Base-by-base conservation (phyloP, 441 rosid species). In the Heliophila coronopifolia region DNA sequence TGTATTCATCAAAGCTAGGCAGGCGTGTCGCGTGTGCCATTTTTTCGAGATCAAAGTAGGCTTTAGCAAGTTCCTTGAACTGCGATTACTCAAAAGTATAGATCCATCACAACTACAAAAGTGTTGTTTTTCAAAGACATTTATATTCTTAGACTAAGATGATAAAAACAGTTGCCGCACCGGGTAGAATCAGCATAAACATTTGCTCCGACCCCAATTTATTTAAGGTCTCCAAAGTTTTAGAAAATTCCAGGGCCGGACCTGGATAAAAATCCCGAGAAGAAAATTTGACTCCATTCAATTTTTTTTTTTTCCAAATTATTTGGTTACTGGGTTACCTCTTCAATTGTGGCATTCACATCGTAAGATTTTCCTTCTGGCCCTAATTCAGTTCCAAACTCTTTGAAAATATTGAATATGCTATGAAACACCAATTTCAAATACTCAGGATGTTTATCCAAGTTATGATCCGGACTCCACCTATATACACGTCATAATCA, bases 251-350 rank as follows among this genome's bases (percentile, higher is more conserved):
- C 4, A 33, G 13, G 3, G 37, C n/a, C n/a, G n/a, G n/a, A n/a
- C n/a, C n/a, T n/a, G n/a, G n/a, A n/a, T n/a, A n/a, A n/a, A n/a
- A n/a, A n/a, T n/a, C n/a, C n/a, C n/a, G n/a, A n/a, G n/a, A n/a
- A n/a, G n/a, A n/a, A n/a, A n/a, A n/a, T n/a, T n/a, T n/a, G n/a
- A n/a, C n/a, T n/a, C n/a, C n/a, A n/a, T n/a, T n/a, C n/a, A n/a
- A n/a, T n/a, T n/a, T 20, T 20, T 20, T 20, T 20, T 20, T 20
- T 20, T 20, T 2, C 4, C 23, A 20, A 20, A n/a, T n/a, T n/a
- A n/a, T n/a, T n/a, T n/a, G n/a, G n/a, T n/a, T n/a, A n/a, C n/a
- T 27, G 14, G 13, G 27, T 63, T 65, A 72, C 77, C 51, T 50
- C 63, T 3, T 63, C 58, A 20, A 34, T 66, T 7, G 56, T 46